Conservation (phyloP, 192 early-diverging fungal species). For the Geosiphon pyriformis region DNA sequence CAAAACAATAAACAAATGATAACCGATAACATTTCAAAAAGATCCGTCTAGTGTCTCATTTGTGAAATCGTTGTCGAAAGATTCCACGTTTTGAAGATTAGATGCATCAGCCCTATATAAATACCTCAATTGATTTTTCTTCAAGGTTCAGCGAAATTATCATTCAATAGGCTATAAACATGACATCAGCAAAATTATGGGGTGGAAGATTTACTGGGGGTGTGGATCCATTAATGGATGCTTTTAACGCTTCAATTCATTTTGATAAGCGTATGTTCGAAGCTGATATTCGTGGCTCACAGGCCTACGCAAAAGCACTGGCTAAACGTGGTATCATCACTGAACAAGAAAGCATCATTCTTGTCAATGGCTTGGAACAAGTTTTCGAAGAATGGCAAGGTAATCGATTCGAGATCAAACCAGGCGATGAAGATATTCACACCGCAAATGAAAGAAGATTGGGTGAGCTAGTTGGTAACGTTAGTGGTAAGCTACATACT, state of each 20-base stretch:
- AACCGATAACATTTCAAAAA: too few species aligned
- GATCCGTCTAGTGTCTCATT: too few species aligned
- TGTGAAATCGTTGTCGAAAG: too few species aligned
- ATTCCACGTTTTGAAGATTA: too few species aligned
- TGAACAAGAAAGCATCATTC: slow-evolving; percentile 58
- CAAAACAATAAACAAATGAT: too few species aligned
- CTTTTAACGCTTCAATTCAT: slow-evolving; percentile 91
- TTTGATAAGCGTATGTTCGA: slow-evolving; percentile 92
- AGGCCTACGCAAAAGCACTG: slow-evolving; percentile 85
- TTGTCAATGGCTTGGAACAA: slow-evolving; percentile 69
- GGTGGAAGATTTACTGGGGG: slow-evolving; percentile 86
- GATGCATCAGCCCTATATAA: too few species aligned
- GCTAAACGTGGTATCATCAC: slow-evolving; percentile 69
- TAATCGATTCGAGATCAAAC: slow-evolving; percentile 61
- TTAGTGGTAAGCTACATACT: slow-evolving; percentile 97
- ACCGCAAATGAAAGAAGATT: slow-evolving; percentile 97
- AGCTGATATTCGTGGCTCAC: slow-evolving; percentile 83
- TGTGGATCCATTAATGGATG: slow-evolving; percentile 94
- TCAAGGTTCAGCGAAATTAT: too few species aligned
- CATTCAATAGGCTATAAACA: too few species aligned
- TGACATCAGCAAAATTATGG: too few species aligned
- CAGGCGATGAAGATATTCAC: slow-evolving; percentile 97
- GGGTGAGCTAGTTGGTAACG: slow-evolving; percentile 83
- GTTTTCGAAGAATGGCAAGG: slow-evolving; percentile 81
- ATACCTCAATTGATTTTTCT: too few species aligned